Base-by-base conservation (phyloP, 495 filamentous ascomycete genomes). In the Rhizodiscina lignyota region DNA sequence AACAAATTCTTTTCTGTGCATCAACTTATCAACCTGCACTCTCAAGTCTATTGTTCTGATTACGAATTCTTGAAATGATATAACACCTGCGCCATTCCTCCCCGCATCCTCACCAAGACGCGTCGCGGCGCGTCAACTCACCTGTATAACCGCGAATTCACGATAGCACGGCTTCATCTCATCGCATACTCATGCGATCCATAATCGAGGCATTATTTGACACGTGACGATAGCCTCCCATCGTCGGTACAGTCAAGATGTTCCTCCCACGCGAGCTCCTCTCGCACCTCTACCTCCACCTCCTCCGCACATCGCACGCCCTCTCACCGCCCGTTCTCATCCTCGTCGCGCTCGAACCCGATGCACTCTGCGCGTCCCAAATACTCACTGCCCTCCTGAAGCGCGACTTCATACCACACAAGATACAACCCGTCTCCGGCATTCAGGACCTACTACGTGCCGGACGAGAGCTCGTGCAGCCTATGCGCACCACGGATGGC, bases 321-420 rank as follows among this genome's bases (percentile, higher is more conserved):
- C 70, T 84, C 18, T 86, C 83, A 3, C 79, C 86, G 26, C 83
- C 83, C 3, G 81, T 96, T 41, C 67, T 96, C n/a, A 72, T 97
- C 37, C 75, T 97, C 32, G 84, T 83, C 40, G 81, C 86, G 21
- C 77, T 96, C 49, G 89, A 94, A 53, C 83, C 87, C 30, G 89
- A 97, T 63, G 80, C 87, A 34, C 74, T 97, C 23, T 96, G 89
- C 59, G 91, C 86, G 34, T 86, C 83, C 49, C 84, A 86, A 34
- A 96, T 97, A 36, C 70, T 97, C 12, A 89, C 89, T 1, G 68
- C 74, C 11, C 68, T 96, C 13, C 66, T 97, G 34, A 94, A 87
- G 62, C 79, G 83, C 63, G 89, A 97, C 64, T 96, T 87, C 52
- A 91, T 97, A 44, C 77, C 78, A n/a, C 87, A 96, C 59, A 94